Base-by-base conservation (phyloP, 148 eudicot species). In the Vaccinium myrtillus region DNA sequence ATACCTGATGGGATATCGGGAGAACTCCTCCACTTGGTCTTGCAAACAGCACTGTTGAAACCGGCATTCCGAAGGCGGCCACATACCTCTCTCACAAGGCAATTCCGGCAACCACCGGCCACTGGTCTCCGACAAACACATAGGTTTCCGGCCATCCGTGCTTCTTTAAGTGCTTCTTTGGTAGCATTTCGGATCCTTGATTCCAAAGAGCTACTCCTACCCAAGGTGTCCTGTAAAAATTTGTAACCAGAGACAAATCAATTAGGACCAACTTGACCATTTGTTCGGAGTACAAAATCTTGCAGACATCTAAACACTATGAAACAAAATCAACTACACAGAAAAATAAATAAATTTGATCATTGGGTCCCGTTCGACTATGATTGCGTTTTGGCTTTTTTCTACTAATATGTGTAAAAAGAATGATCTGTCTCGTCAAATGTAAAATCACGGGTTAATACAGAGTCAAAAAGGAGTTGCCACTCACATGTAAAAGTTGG, bases 1-100 rank as follows among this genome's bases (percentile, higher is more conserved):
- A 13, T 92, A 97, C 99, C 98, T 82, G 99, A 90, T 49, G 99
- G 99, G 19, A 97, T 92, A 49, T 92, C 93, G 6, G 92, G 86
- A 6, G 98, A 92, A 79, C 92, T 93, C 76, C 90, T 91, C 99
- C 99, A 97, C 79, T 97, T 95, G 14, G 99, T 89, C 83, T 88
- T 94, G 91, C 98, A 95, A 85, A 95, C 85, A 23, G 98, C 96
- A 55, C 91, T 81, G 59, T 94, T 86, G 74, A 85, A 93, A 21
- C 94, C 98, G 39, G 92, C 89, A 59, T 86, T 90, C 27, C 86
- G 88, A 18, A 97, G 91, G 49, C 93, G 90, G 21, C 86, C 75
- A 70, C 91, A 90, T 9, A 92, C 84, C 75, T 89, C 92, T 75
- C 83, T 86, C 90, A 92, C 92, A 18, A 93, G 87, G 79, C 98